Base-by-base conservation (phyloP, 768 basidiomycete species). In the Pleurotus cornucopiae region DNA sequence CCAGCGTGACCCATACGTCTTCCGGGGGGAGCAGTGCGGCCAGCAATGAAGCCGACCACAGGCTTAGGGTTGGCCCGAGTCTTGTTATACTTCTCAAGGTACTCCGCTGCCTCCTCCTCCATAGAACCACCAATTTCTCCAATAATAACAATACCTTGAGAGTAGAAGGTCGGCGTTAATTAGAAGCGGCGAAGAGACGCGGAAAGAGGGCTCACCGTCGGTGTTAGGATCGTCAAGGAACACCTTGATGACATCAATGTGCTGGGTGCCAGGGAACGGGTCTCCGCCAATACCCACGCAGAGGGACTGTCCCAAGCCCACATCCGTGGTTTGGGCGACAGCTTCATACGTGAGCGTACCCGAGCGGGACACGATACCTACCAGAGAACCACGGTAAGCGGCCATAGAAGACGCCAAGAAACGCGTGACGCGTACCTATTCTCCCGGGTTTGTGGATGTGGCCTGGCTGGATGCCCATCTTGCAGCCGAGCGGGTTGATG, bases 91-190 rank as follows among this genome's bases (percentile, higher is more conserved):
- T 82, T 80, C 69, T 91, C 89, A 55, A 99, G 77, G 73, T 96
- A 98, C 63, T 94, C 97, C 4, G 97, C 97, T 5, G 97, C 97
- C 61, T 98, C 96, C 71, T 99, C 97, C 74, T 99, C 97, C 96
- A 98, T 97, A 6, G 92, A 89, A 18, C 97, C 97, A 60, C 97
- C 97, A 63, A 99, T 99, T 76, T 99, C 97, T 58, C 97, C 97
- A 64, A 99, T 99, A 60, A 98, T 78, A 60, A 99, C 96, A 61
- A 99, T 95, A 63, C 95, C 91, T 93, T 52, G 23, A 44, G 38
- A 34, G 25, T 45, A 12, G 37, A 13, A 21, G 53, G 37, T 40
- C 30, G 30, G 30, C 30, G 30, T 37, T 37, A 55, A 41, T 54
- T 38, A 37, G 20, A 43, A 13, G 9, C 12, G 11, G 34, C 18